Base-by-base conservation (phyloP, 148 eudicot species). In the Simmondsia chinensis region DNA sequence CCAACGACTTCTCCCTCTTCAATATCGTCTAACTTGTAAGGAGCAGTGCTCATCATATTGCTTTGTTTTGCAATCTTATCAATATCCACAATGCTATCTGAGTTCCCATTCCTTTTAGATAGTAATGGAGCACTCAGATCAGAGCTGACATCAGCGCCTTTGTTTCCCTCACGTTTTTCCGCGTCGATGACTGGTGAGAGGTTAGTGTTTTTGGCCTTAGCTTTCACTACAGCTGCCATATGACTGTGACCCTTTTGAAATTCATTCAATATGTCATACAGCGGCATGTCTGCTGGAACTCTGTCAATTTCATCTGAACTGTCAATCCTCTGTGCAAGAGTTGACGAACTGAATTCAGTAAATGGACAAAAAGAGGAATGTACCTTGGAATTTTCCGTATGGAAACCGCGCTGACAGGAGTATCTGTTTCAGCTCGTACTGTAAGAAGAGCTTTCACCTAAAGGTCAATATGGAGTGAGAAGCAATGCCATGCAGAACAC, bases 191-290 rank as follows among this genome's bases (percentile, higher is more conserved):
- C 41, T 13, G 64, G 50, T 43, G 82, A 61, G 20, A 65, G 51
- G 15, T 35, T 68, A 30, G 33, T 50, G 48, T 38, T 62, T 56
- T 57, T 76, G 20, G 63, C 43, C 64, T 70, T 89, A 28, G 72
- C 54, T 61, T 66, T 89, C 51, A 85, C 97, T 32, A 88, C 97
- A 52, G 95, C 97, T 44, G 97, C 97, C 95, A 89, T 78, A 61
- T 89, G 97, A 63, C 97, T 89, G 59, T 83, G 77, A 57, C 97
- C 97, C 59, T 84, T 89, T 51, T 89, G 97, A 44, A 89, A 89
- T 66, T 89, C 95, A 47, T 89, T 89, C 44, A 89, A 54, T 61
- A 89, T 89, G 78, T 89, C 97, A 70, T 89, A 89, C 37, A 89
- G 59, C 40, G 97, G 97, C 97, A 89, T 89, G 72, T 89, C 85